These are phyloP conservation scores for Sutorius eximius DNA, from an alignment of 1,284 basidiomycete species.

Conservation along the genomic window DNA sequence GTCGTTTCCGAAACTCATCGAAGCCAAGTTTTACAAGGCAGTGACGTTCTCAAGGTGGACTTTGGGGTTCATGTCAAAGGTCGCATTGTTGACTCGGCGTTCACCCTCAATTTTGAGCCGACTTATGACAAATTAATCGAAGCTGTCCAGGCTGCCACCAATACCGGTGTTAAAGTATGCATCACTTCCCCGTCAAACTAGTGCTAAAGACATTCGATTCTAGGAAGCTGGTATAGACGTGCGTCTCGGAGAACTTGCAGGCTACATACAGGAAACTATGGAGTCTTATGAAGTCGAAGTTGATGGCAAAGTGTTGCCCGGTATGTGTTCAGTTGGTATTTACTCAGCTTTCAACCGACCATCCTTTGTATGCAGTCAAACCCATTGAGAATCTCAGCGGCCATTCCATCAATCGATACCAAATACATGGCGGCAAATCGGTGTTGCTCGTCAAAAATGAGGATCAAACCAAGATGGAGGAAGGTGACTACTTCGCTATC, in stretches of 20 bases:
- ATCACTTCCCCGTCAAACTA: constrained; percentile 7
- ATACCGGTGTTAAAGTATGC: constrained; percentile 79
- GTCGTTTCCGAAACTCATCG: constrained; percentile 14
- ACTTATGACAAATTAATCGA: constrained; percentile 89
- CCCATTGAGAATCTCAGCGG: constrained; percentile 90
- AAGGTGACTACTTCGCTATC: constrained; percentile 98
- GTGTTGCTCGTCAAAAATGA: constrained; percentile 89
- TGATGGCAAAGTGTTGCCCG: constrained; percentile 80
- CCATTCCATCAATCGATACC: constrained; percentile 87
- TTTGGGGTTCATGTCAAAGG: constrained; percentile 97
- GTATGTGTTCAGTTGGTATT: constrained; percentile 45
- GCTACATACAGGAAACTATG: constrained; percentile 97
- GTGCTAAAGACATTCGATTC: constrained; percentile 9
- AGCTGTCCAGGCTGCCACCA: constrained; percentile 92
- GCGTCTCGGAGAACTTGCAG: constrained; percentile 90
- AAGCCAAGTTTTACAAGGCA: constrained; percentile 68
- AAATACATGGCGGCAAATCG: constrained; percentile 87
- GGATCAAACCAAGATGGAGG: constrained; percentile 96
- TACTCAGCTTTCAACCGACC: neutral
- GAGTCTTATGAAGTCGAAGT: constrained; percentile 97
- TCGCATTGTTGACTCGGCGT: constrained; percentile 93
- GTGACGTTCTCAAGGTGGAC: constrained; percentile 96
- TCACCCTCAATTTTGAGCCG: constrained; percentile 88
- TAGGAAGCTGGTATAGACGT: constrained; percentile 98
- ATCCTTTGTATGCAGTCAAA: constrained; percentile 61